Conservation (phyloP, 2,329 filamentous ascomycete species). For the Curvularia sp. region DNA sequence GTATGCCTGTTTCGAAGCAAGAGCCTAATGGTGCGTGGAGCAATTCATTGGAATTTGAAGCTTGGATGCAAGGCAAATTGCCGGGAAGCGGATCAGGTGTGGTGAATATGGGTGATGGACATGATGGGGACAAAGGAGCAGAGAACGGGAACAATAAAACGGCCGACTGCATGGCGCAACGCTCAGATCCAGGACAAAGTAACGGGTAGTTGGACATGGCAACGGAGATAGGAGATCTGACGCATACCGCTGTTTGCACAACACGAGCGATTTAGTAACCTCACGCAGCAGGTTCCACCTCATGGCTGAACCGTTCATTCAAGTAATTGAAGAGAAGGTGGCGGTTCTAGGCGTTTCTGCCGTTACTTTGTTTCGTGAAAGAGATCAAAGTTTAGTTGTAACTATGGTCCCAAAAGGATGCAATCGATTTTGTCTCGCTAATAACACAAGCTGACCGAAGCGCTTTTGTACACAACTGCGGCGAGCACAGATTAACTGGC, state of each 20-base stretch:
- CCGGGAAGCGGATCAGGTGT: neutral
- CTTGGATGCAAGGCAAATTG: constrained; percentile 1
- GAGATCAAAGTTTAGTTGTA: constrained; percentile 3
- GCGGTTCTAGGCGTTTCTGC: neutral
- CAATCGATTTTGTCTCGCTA: neutral
- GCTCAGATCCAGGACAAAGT: constrained; percentile 3
- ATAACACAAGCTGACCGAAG: too few relatives aligned
- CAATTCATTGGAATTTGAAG: constrained; percentile 1
- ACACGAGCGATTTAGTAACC: neutral
- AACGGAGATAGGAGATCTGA: constrained; percentile 1
- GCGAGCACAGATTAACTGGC: too few relatives aligned
- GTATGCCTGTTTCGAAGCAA: neutral
- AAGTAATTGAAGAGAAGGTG: constrained; percentile 3
- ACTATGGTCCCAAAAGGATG: constrained; percentile 2
- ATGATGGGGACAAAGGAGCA: constrained; percentile 1
- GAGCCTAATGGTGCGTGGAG: constrained; percentile 1
- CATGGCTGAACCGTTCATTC: neutral
- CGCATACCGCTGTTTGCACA: neutral
- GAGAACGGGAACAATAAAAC: neutral
- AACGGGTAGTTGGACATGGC: neutral
- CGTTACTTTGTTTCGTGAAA: constrained; percentile 1
- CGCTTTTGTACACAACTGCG: too few relatives aligned
- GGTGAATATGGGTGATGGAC: neutral
- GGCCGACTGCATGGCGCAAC: neutral
- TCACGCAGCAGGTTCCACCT: constrained; percentile 2